Conservation (phyloP, 2,329 filamentous ascomycete species). For the Botrytis aclada region DNA sequence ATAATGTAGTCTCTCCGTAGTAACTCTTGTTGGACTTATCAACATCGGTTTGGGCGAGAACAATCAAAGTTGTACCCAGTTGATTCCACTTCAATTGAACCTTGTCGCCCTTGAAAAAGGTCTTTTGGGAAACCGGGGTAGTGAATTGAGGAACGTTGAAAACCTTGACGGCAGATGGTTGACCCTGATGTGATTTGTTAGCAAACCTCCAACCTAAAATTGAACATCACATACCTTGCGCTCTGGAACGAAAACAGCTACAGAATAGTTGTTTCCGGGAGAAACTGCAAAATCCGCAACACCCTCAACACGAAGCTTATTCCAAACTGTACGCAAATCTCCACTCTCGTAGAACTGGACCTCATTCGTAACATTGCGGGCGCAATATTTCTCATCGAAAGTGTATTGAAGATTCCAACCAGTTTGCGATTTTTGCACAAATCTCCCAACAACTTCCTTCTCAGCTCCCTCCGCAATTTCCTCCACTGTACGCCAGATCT, state of each 20-base stretch:
- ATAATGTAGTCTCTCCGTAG: slow-evolving; percentile 97
- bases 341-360: slow-evolving; percentile 94
- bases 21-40: slow-evolving; percentile 99
- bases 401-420: slow-evolving; percentile 99
- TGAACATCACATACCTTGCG: slow-evolving; percentile 65
- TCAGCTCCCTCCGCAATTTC: slow-evolving; percentile 50
- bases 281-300: slow-evolving; percentile 86
- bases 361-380: slow-evolving; percentile 92
- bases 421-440: slow-evolving; percentile 92
- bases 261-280: slow-evolving; percentile 83
- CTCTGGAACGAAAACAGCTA: slow-evolving; percentile 94
- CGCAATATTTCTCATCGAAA: slow-evolving; percentile 87
- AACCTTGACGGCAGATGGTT: slow-evolving; percentile 90
- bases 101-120: slow-evolving; percentile 98
- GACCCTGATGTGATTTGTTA: slow-evolving; percentile 58
- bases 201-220: neutral
- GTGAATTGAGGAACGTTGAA: slow-evolving; percentile 89
- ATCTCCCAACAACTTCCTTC: slow-evolving; percentile 76
- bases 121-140: slow-evolving; percentile 88
- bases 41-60: slow-evolving; percentile 95
- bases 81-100: slow-evolving; percentile 98
- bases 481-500: slow-evolving; percentile 87
- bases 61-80: slow-evolving; percentile 84
- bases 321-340: slow-evolving; percentile 84
- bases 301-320: slow-evolving; percentile 90